These are phyloP conservation scores for Choiromyces venosus DNA, from an alignment of 495 filamentous ascomycete genomes.

Conservation along the genomic window DNA sequence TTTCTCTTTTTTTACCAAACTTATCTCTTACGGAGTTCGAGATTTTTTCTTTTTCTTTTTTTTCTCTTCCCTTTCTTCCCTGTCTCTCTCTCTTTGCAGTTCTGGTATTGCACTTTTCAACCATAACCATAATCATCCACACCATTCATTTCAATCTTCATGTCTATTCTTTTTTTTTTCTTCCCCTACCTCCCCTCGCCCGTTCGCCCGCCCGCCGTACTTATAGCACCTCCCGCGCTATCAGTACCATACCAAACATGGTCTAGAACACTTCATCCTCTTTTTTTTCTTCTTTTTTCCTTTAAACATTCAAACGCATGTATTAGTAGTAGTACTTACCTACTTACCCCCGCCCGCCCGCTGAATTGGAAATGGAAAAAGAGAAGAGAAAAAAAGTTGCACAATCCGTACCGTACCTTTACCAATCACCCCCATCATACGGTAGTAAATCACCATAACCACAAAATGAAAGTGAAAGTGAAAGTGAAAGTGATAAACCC, in stretches of 20 bases:
- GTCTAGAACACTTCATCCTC: not conserved
- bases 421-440: no score
- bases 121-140: slow-evolving; percentile 9
- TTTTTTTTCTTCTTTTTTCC: not conserved
- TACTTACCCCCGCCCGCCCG: no score
- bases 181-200: not conserved
- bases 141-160: slow-evolving; percentile 7
- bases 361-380: no score
- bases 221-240: not conserved
- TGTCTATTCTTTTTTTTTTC: slow-evolving; percentile 26
- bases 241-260: not conserved
- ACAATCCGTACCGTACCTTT: no score
- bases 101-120: slow-evolving; percentile 23
- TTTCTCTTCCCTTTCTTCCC: slow-evolving; percentile 5
- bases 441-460: no score
- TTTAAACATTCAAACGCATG: not conserved
- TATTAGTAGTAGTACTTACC: not conserved
- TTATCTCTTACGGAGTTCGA: slow-evolving; percentile 4
- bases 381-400: no score
- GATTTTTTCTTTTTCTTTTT: slow-evolving; percentile 9
- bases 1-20: slow-evolving; percentile 15
- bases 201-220: no score
- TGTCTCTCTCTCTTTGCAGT: slow-evolving; percentile 16
- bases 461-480: no score
- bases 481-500: no score